Conservation (phyloP, 225 moss, liverwort and hornwort species). For the Physcomitrellopsis africana region DNA sequence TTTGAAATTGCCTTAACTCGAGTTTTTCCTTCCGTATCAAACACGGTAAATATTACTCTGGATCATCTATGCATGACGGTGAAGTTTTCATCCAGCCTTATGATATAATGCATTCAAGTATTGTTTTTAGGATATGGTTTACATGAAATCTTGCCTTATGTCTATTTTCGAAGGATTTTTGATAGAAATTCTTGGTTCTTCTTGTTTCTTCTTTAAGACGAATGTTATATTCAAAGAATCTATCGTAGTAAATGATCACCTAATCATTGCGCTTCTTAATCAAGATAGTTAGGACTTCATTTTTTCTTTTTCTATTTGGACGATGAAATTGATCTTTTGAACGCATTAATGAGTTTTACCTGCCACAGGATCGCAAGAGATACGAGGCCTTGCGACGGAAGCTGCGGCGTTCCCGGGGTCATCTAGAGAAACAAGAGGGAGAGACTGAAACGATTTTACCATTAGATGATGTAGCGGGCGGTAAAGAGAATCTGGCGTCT, state of each 20-base stretch:
- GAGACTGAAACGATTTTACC: slow-evolving; percentile 35
- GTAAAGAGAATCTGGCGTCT: slow-evolving; percentile 13
- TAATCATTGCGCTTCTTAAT: neutral
- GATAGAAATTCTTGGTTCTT: neutral
- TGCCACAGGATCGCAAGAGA: slow-evolving; percentile 61
- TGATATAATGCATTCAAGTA: neutral
- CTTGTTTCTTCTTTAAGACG: neutral
- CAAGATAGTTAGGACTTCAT: neutral
- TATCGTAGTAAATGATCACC: neutral
- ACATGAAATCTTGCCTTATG: neutral
- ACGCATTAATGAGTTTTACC: slow-evolving; percentile 11
- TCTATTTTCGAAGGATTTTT: neutral
- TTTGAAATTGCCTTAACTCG: slow-evolving; percentile 75
- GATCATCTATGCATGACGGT: neutral
- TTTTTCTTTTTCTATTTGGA: slow-evolving; percentile 7
- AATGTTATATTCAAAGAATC: neutral
- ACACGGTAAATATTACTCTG: slow-evolving; percentile 47
- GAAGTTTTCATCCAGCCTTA: neutral
- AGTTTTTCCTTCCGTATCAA: slow-evolving; percentile 87
- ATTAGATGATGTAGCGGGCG: slow-evolving; percentile 24
- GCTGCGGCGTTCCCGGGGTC: slow-evolving; percentile 54
- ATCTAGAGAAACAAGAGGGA: slow-evolving; percentile 47
- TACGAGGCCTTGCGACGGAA: slow-evolving; percentile 60
- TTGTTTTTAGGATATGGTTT: neutral
- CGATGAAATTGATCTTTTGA: neutral